A percentile compares a stretch with the other conserved stretches of the same genome.
Conservation (phyloP, 2,329 filamentous ascomycete genomes). For the Fusarium brachygibbosum region DNA sequence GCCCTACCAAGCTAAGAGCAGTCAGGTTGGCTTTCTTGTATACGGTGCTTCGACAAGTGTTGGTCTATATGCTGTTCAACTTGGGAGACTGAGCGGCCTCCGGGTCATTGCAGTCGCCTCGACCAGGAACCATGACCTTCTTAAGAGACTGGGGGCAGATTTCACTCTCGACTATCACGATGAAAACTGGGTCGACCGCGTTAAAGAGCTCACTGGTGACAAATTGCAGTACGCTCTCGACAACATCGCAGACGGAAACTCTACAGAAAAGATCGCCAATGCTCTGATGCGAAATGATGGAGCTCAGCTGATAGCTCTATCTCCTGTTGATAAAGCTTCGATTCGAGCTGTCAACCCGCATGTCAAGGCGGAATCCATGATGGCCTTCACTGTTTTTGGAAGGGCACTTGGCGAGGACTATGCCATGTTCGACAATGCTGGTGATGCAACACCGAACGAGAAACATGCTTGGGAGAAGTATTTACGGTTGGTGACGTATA, state of each 20-base stretch:
- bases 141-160: not conserved
- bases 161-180: slow-evolving; percentile 8
- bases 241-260: slow-evolving; percentile 3
- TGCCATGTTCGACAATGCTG: slow-evolving; percentile 3
- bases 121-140: not conserved
- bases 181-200: not conserved
- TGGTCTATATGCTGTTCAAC: slow-evolving; percentile 15
- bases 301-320: not conserved
- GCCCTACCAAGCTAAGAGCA: accelerated
- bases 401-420: slow-evolving; percentile 1
- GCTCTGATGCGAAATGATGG: not conserved
- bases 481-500: not conserved
- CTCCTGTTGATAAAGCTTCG: slow-evolving; percentile 2
- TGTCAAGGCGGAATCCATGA: not conserved
- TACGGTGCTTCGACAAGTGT: slow-evolving; percentile 25
- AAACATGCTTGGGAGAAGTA: not conserved
- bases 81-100: slow-evolving; percentile 4
- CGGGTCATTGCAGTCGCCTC: slow-evolving; percentile 19
- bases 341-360: not conserved
- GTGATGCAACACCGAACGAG: not conserved
- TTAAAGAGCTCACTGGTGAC: not conserved
- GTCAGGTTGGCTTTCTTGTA: not conserved
- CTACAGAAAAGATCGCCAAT: not conserved
- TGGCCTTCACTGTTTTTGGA: slow-evolving; percentile 22
- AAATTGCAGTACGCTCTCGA: slow-evolving; percentile 10